Conservation (phyloP, 257 asterid genomes). For the Ilex asprella region DNA sequence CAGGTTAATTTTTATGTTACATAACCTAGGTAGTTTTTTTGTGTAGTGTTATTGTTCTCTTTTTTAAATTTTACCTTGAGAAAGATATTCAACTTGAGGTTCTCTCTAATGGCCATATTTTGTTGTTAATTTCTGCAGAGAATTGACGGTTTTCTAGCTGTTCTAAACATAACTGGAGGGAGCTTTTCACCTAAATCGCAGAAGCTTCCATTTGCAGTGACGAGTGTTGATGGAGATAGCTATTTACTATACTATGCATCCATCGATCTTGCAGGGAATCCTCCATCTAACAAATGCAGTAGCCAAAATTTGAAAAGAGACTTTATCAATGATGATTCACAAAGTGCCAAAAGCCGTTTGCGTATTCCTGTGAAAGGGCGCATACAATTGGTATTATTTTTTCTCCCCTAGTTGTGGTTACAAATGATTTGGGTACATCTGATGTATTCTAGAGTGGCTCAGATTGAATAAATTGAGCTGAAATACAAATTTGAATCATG, state of each 20-base stretch:
- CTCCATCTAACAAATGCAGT: constrained; percentile 29
- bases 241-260: constrained; percentile 64
- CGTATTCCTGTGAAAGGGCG: constrained; percentile 79
- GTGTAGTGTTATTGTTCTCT: constrained; percentile 3
- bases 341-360: constrained; percentile 36
- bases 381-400: constrained; percentile 57
- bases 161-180: constrained; percentile 63
- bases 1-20: constrained; percentile 41
- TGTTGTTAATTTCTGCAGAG: constrained; percentile 35
- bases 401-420: constrained; percentile 5
- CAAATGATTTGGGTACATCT: constrained; percentile 8
- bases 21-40: constrained; percentile 6
- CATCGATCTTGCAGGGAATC: constrained; percentile 46
- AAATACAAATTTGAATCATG: no score
- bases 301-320: constrained; percentile 10
- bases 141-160: constrained; percentile 80
- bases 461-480: constrained; percentile 1
- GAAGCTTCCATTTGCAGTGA: constrained; percentile 73
- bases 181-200: constrained; percentile 63
- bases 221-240: constrained; percentile 70
- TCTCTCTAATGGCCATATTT: not conserved
- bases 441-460: not conserved
- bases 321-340: constrained; percentile 27
- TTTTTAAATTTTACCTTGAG: no score
- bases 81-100: no score